Base-by-base conservation (phyloP, 139 green algal species). In the Picocystis salinarum region DNA sequence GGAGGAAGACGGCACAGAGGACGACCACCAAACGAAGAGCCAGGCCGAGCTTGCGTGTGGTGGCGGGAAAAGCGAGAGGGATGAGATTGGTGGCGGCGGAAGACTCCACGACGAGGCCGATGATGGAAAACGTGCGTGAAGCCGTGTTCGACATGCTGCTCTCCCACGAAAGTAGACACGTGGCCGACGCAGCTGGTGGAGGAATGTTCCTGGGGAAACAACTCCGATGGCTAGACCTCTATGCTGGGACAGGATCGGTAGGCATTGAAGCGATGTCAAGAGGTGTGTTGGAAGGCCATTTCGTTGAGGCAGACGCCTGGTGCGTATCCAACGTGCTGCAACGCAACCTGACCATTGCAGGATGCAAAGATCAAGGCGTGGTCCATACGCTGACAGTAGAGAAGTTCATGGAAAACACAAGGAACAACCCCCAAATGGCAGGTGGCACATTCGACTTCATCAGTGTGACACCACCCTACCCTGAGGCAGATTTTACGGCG, bases 391-490 rank as follows among this genome's bases (percentile, higher is more conserved):
- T 37, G 3, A 76, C 63, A 40, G 78, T 65, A 5, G 74, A 92
- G 59, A 73, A 81, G 22, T 87, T 82, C 12, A 33, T 86, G 34
- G 40, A 63, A 19, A 50, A 57, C 17, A 54, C 68, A 24, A 39
- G 36, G 9, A 18, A 51, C 13, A 11, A 56, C 39, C 61, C 50
- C 2, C 36, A 48, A 9, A 66, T 66, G 53, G 50, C 52, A 17
- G 69, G 77, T 24, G 72, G 67, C 11, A 20, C 79, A 6, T 94
- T 92, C 52, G 82, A 93, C 69, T 93, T 85, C 53, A 55, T 94
- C n/a, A 80, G 64, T 36, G 69, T 92, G 5, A 91, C 76, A 45
- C 84, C 83, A 1, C 82, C 84, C 0, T 95, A 95, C 58, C 58
- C 86, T 49, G 52, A 72, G 39, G 78, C 93, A 15, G 77, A 67